These are phyloP conservation scores for Chamaecrista fasciculata DNA, from an alignment of 306 rosid genomes.

Conservation along the genomic window DNA sequence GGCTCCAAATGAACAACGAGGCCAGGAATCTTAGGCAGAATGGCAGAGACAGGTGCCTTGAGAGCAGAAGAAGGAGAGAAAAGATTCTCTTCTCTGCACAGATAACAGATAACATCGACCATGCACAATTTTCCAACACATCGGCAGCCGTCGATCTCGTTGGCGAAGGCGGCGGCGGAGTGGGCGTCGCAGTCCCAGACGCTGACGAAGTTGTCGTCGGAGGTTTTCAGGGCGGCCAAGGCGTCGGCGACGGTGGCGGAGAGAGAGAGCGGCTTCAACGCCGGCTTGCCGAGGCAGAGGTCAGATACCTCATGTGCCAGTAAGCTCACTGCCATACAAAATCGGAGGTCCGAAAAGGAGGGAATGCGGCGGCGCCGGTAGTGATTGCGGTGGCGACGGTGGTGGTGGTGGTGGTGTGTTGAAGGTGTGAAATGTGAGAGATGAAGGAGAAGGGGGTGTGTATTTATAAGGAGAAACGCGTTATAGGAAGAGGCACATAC, in stretches of 20 bases:
- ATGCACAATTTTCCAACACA: conserved; percentile 82
- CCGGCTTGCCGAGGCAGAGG: conserved; percentile 97
- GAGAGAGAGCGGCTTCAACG: conserved; percentile 63
- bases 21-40: conserved; percentile 43
- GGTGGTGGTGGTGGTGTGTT: neutral
- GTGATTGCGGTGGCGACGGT: neutral
- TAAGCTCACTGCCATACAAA: conserved; percentile 94
- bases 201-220: conserved; percentile 66
- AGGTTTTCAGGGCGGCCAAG: conserved; percentile 52
- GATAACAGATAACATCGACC: conserved; percentile 79
- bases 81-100: conserved; percentile 52
- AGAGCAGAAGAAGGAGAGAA: conserved; percentile 67
- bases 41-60: conserved; percentile 52
- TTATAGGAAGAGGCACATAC: too few species aligned
- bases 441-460: too few species aligned
- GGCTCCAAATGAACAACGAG: conserved; percentile 65
- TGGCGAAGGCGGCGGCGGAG: conserved; percentile 12
- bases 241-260: conserved; percentile 81
- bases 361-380: neutral
- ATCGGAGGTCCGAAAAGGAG: neutral
- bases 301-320: conserved; percentile 77
- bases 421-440: too few species aligned
- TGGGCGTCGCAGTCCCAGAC: conserved; percentile 65
- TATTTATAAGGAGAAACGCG: conserved; percentile 5
- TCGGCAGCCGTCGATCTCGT: conserved; percentile 25